These are phyloP conservation scores for Cyberlindnera nakhonratchasimensis DNA, from an alignment of 805 yeast species.

Conservation along the genomic window DNA sequence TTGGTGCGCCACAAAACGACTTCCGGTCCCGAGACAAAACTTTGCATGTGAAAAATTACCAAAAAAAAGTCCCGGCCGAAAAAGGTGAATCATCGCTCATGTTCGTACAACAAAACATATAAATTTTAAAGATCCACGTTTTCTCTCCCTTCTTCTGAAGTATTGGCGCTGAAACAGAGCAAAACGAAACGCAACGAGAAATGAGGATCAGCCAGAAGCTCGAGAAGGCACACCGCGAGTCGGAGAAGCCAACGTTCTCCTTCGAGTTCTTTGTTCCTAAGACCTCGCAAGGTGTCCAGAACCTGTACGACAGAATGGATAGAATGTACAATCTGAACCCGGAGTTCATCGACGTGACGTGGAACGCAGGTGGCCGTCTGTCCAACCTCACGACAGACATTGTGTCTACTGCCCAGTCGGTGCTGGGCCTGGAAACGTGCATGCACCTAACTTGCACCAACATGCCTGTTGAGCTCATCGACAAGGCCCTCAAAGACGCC, in stretches of 20 bases:
- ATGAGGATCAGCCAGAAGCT: conserved; percentile 42
- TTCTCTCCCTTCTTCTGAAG: too few relatives aligned
- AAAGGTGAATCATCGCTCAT: conserved; percentile 6
- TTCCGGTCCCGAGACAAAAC: background rate
- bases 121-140: background rate
- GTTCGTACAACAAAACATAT: background rate
- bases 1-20: background rate
- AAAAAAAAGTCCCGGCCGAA: conserved; percentile 1
- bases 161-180: too few relatives aligned
- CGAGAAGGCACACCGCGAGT: conserved; percentile 29
- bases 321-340: conserved; percentile 93
- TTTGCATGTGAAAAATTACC: conserved; percentile 11
- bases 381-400: conserved; percentile 85
- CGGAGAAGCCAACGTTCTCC: conserved; percentile 68
- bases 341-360: conserved; percentile 89
- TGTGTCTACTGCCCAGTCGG: conserved; percentile 86
- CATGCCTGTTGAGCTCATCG: conserved; percentile 79
- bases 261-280: conserved; percentile 97
- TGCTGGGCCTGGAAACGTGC: conserved; percentile 90
- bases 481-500: conserved; percentile 80
- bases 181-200: background rate
- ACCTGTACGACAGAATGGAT: conserved; percentile 94
- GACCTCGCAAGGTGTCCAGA: conserved; percentile 95
- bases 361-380: conserved; percentile 97
- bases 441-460: conserved; percentile 98